Base-by-base conservation (phyloP, 345 rosid species). In the Punica granatum region DNA sequence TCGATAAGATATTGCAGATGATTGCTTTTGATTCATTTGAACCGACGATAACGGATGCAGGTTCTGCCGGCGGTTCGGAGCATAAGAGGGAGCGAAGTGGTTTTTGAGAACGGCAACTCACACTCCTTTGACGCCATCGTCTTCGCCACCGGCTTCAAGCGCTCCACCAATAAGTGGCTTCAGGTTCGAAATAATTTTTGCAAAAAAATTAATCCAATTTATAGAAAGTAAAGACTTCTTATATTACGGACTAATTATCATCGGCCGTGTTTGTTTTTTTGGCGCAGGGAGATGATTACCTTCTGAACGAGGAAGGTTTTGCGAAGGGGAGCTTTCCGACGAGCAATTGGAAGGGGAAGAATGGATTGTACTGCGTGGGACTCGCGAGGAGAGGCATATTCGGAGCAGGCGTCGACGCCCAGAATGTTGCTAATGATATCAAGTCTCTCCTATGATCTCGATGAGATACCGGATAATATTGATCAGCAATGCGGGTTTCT, bases 111-210 rank as follows among this genome's bases (percentile, higher is more conserved):
- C 42, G 89, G 85, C 48, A 25, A 56, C 41, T 71, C 78, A 32
- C 72, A 76, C 73, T 59, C 80, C 1, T 89, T 80, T 1, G 86
- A 90, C 76, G 61, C 86, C 0, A 76, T 92, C 58, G 46, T 92
- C 12, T 85, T 90, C 65, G 84, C 88, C 14, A 90, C 87, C 23
- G 89, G 92, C 60, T 85, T 85, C 82, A 78, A 70, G 49, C 78
- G 84, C 33, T 73, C 80, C 32, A 75, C 77, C 33, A 56, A 65
- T 32, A 53, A 68, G 36, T 79, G 86, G 83, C 86, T 82, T 15
- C 72, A 81, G 82, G 77, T 75, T 5, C 5, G 41, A 37, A 37
- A 11, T 37, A 37, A 37, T 37, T 37, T 11, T 37, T 37, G 11
- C 6, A 37, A n/a, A n/a, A n/a, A n/a, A n/a, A n/a, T n/a, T n/a